Evolutionary conservation across 306 rosid species (phyloP).

Genomic region (Quercus bicolor): DNA sequence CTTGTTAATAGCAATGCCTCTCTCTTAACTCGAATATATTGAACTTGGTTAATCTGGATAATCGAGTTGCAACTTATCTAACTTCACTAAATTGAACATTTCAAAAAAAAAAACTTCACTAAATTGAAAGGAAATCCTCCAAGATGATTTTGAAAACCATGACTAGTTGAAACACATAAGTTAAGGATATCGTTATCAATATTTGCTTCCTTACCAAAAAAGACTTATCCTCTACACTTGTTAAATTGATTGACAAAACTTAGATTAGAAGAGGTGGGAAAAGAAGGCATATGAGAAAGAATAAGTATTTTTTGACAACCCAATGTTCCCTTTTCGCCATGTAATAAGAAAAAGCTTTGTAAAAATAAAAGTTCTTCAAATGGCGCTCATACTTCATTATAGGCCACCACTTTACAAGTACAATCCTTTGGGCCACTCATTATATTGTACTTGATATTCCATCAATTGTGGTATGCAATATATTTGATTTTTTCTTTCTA

Average conservation of each 20-base stretch:
- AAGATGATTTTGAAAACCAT: conserved; percentile 41
- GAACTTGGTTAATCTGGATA: conserved; percentile 52
- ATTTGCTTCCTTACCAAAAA: conserved; percentile 45
- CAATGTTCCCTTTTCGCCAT: no score
- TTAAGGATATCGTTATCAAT: conserved; percentile 50
- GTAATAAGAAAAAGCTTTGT: neutral
- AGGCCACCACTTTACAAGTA: no score
- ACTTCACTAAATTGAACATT: conserved; percentile 53
- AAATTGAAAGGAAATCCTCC: conserved; percentile 52
- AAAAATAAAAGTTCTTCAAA: neutral
- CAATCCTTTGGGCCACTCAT: no score
- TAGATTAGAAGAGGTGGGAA: neutral
- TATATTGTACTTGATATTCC: no score
- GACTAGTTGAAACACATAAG: conserved; percentile 47
- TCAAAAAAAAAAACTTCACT: conserved; percentile 32
- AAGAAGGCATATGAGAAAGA: neutral
- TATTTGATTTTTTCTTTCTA: no score
- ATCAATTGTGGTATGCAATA: no score
- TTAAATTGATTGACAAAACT: conserved; percentile 1
- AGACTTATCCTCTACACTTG: conserved; percentile 79
- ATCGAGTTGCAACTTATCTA: conserved; percentile 64
- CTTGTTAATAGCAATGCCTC: conserved; percentile 62
- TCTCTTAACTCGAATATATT: conserved; percentile 41
- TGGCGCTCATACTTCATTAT: neutral
- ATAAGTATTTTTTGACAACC: neutral